Evolutionary conservation across 2,329 filamentous ascomycete species (phyloP).

Genomic region (Pseudocercospora musae): DNA sequence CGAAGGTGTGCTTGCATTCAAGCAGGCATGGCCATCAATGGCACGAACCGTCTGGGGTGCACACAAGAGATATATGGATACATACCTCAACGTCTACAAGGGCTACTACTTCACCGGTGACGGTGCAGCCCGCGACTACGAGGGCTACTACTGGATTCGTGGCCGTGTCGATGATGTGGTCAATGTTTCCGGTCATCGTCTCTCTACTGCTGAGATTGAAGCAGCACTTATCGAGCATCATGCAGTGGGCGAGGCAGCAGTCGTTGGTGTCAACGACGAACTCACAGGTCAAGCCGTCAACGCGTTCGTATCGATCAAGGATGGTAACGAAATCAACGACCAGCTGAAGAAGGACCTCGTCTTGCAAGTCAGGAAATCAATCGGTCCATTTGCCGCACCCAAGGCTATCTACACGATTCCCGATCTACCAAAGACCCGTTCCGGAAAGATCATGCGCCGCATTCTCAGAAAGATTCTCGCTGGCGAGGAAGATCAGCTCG

Average conservation of each 20-base stretch:
- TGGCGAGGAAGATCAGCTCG: constrained; percentile 94
- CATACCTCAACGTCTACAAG: constrained; percentile 95
- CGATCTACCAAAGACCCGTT: constrained; percentile 94
- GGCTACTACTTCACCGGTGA: constrained; percentile 97
- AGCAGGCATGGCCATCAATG: constrained; percentile 98
- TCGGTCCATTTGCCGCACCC: constrained; percentile 93
- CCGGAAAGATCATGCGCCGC: constrained; percentile 97
- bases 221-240: constrained; percentile 91
- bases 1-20: constrained; percentile 94
- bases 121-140: constrained; percentile 91
- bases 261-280: constrained; percentile 90
- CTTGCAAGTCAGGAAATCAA: constrained; percentile 92
- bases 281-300: constrained; percentile 96
- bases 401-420: constrained; percentile 89
- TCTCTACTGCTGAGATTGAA: constrained; percentile 97
- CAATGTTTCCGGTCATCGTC: constrained; percentile 92
- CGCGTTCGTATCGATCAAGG: constrained; percentile 91
- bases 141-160: constrained; percentile 99
- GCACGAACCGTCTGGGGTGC: constrained; percentile 95
- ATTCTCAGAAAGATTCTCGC: constrained; percentile 96
- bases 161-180: constrained; percentile 98
- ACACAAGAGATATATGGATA: constrained; percentile 98
- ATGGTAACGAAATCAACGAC: constrained; percentile 71
- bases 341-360: constrained; percentile 89
- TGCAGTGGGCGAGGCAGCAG: constrained; percentile 86